A percentile compares a stretch with the other conserved stretches of the same genome.
Evolutionary conservation across 176 grass and related monocot genomes (phyloP).

Genomic region (Zoysia japonica): DNA sequence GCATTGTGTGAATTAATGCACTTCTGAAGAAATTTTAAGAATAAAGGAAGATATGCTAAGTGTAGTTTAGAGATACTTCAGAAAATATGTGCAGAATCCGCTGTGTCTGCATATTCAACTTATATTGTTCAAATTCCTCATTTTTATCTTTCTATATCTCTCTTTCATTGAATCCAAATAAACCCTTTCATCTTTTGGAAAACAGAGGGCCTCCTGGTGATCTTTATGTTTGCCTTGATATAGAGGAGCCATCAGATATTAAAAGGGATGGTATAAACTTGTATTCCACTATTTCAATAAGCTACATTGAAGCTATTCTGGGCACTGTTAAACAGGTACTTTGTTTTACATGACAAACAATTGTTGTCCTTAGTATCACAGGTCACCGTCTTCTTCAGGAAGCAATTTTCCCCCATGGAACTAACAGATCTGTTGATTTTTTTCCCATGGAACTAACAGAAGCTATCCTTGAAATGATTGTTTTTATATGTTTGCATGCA

Average conservation of each 20-base stretch:
- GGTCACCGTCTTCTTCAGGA: conserved; percentile 20
- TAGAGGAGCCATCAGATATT: conserved; percentile 93
- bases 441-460: not conserved
- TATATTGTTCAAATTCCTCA: conserved; percentile 26
- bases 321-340: conserved; percentile 67
- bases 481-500: conserved; percentile 39
- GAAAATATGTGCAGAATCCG: not conserved
- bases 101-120: conserved; percentile 21
- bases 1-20: not conserved
- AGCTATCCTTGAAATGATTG: conserved; percentile 9
- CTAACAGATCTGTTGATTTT: conserved; percentile 21
- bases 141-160: conserved; percentile 16
- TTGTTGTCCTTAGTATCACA: conserved; percentile 18
- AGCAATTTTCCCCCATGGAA: conserved; percentile 21
- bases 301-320: conserved; percentile 92
- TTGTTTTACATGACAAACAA: conserved; percentile 20
- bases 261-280: conserved; percentile 96
- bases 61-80: conserved; percentile 6
- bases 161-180: conserved; percentile 3
- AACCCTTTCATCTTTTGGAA: conserved; percentile 28
- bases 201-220: conserved; percentile 91
- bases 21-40: not conserved
- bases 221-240: conserved; percentile 95
- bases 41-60: conserved; percentile 1
- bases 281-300: conserved; percentile 82